Evolutionary conservation across 2,329 filamentous ascomycete genomes (phyloP), one percentile per base, ranked within the genome.

Genomic region (Colletotrichum noveboracense): DNA sequence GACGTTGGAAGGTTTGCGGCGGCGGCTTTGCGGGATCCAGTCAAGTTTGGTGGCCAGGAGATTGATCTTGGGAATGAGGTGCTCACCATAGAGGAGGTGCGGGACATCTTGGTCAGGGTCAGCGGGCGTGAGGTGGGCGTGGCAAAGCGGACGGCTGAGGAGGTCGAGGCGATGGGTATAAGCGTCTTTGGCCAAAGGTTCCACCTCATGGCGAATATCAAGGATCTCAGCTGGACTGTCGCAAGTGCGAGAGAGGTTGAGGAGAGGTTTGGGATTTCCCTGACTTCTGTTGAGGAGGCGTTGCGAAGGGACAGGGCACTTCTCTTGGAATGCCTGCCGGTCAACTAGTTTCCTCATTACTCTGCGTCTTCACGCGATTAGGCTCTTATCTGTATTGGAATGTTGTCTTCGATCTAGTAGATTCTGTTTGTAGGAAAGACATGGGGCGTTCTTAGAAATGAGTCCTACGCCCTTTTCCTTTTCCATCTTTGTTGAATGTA

Each of bases 1-100:
- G 83, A 85, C 48, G 64, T 85, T 13, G 84, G 83, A 0, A 80
- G 70, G 72, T 85, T 83, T 66, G 83, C 78, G 1, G 79, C 82
- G 2, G 81, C 82, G 1, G 84, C 83, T 7, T 43, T 85, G 4
- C 79, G 76, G 61, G 62, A 84, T 21, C 82, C 82, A 5, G 65
- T 62, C 55, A 82, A 79, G 66, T 85, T 85, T 56, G 67, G 34
- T 3, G 79, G 79, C 7, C 77, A 82, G 13, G 82, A 81, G 48
- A 82, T 85, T n/a, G 79, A 83, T 3, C 76, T 85, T 5, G 77
- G 67, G 2, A 78, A 78, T 60, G 82, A 83, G n/a, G 16, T 69
- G 2, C 52, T 84, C 2, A 80, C 79, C 2, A 78, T 84, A n/a
- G 72, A 85, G 70, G 78, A 85, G 52, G 70, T 80, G 0, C 76